Conservation (phyloP, 306 rosid species). For the Quercus cerris region DNA sequence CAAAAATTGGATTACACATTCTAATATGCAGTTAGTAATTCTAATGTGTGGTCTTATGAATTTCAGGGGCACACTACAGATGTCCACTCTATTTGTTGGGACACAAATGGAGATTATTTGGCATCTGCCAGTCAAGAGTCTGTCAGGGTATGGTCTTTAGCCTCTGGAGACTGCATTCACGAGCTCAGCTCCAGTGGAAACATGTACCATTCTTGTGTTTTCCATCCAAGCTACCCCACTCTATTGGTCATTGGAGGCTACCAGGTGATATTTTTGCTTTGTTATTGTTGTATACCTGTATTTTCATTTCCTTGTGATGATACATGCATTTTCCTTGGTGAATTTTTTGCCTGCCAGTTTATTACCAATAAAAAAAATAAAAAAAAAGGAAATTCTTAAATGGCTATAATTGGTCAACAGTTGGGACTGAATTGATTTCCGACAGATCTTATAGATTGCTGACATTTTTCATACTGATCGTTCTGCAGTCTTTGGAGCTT, state of each 20-base stretch:
- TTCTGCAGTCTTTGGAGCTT: conserved; percentile 79
- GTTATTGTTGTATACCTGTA: background rate
- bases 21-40: conserved; percentile 21
- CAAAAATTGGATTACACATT: background rate
- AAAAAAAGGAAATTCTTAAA: background rate
- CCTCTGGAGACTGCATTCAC: conserved; percentile 77
- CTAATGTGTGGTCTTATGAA: conserved; percentile 15
- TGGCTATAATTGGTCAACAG: background rate
- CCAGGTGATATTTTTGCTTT: conserved; percentile 54
- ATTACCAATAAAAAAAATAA: too few species aligned
- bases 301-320: background rate
- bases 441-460: background rate
- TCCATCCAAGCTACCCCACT: conserved; percentile 83
- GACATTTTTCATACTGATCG: conserved; percentile 17
- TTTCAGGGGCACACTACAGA: conserved; percentile 65
- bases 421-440: conserved; percentile 7
- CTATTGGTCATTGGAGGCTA: conserved; percentile 89
- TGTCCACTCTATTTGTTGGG: conserved; percentile 78
- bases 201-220: conserved; percentile 68
- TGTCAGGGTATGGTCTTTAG: conserved; percentile 77
- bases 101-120: conserved; percentile 72
- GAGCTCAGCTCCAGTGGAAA: conserved; percentile 78
- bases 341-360: background rate
- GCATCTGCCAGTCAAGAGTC: conserved; percentile 82
- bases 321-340: background rate